Percentiles rank a stretch among this genome's conserved stretches.
Evolutionary conservation across 140 eudicot genomes (phyloP).

Genomic region (Ambrosia hybrid): DNA sequence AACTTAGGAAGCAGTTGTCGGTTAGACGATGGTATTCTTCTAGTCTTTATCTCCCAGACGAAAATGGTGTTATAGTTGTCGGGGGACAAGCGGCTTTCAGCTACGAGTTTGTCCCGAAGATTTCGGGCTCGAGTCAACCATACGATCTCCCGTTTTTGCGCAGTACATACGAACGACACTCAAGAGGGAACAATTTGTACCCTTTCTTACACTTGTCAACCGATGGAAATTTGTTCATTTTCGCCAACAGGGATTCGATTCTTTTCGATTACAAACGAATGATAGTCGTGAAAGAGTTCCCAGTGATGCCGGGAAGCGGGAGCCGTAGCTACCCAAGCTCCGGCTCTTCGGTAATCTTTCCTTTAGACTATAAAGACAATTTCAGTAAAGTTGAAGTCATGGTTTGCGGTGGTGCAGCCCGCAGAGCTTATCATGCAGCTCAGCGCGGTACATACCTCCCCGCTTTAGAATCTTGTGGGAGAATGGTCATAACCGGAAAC

Average conservation of each 20-base stretch:
- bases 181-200: conserved; percentile 60
- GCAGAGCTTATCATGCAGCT: conserved; percentile 46
- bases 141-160: conserved; percentile 54
- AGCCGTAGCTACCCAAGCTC: conserved; percentile 69
- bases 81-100: conserved; percentile 52
- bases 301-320: conserved; percentile 57
- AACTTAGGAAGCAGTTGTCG: conserved; percentile 24
- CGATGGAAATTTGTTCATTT: conserved; percentile 61
- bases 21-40: conserved; percentile 63
- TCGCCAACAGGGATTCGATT: conserved; percentile 70
- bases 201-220: conserved; percentile 64
- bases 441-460: conserved; percentile 27
- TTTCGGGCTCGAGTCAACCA: conserved; percentile 5
- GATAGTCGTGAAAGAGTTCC: conserved; percentile 47
- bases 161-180: conserved; percentile 36
- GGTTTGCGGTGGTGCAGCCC: conserved; percentile 73
- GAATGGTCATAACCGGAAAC: conserved; percentile 64
- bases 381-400: conserved; percentile 59
- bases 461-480: conserved; percentile 56
- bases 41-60: conserved; percentile 42
- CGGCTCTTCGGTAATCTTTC: conserved; percentile 69
- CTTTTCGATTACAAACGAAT: conserved; percentile 46
- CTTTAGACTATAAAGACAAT: conserved; percentile 41
- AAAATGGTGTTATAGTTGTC: conserved; percentile 52
- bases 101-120: conserved; percentile 58